Evolutionary conservation across 2,329 filamentous ascomycete genomes (phyloP).

Genomic region (Knufia fluminis): DNA sequence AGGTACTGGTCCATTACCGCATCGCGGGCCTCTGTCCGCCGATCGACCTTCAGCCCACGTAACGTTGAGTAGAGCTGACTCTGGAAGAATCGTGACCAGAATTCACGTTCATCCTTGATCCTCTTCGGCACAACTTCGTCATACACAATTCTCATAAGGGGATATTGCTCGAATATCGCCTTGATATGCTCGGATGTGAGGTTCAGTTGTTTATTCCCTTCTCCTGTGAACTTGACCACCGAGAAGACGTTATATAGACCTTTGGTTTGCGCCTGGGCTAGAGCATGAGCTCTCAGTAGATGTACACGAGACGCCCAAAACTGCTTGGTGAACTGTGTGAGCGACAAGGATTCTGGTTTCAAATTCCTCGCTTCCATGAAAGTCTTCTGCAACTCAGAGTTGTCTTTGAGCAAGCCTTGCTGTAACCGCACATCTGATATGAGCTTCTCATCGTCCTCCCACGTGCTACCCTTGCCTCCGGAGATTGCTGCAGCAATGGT

Average conservation of each 20-base stretch:
- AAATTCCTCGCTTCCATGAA: slow-evolving; percentile 76
- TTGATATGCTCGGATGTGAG: slow-evolving; percentile 88
- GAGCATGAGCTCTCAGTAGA: slow-evolving; percentile 78
- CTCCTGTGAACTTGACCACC: slow-evolving; percentile 70
- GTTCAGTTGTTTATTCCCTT: slow-evolving; percentile 68
- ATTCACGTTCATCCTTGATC: slow-evolving; percentile 60
- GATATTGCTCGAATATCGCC: slow-evolving; percentile 87
- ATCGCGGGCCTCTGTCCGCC: slow-evolving; percentile 62
- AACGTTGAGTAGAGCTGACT: slow-evolving; percentile 84
- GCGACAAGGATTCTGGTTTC: slow-evolving; percentile 75
- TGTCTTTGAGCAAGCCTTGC: slow-evolving; percentile 75
- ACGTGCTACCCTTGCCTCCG: slow-evolving; percentile 45
- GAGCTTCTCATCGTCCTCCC: slow-evolving; percentile 74
- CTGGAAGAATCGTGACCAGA: slow-evolving; percentile 92
- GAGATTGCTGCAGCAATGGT: slow-evolving; percentile 64
- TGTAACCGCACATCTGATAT: slow-evolving; percentile 74
- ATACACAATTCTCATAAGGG: slow-evolving; percentile 79
- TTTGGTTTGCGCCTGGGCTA: slow-evolving; percentile 75
- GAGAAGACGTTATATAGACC: slow-evolving; percentile 92
- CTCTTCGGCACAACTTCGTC: slow-evolving; percentile 78
- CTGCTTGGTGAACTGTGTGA: slow-evolving; percentile 74
- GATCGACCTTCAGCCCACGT: slow-evolving; percentile 76
- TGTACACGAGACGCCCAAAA: slow-evolving; percentile 91
- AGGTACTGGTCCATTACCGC: slow-evolving; percentile 68
- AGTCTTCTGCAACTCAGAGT: slow-evolving; percentile 65